Percentiles rank a stretch among this genome's conserved stretches.
These are phyloP conservation scores for Bipolaris sorokiniana DNA, from an alignment of 2,329 filamentous ascomycete genomes.

Conservation along the genomic window DNA sequence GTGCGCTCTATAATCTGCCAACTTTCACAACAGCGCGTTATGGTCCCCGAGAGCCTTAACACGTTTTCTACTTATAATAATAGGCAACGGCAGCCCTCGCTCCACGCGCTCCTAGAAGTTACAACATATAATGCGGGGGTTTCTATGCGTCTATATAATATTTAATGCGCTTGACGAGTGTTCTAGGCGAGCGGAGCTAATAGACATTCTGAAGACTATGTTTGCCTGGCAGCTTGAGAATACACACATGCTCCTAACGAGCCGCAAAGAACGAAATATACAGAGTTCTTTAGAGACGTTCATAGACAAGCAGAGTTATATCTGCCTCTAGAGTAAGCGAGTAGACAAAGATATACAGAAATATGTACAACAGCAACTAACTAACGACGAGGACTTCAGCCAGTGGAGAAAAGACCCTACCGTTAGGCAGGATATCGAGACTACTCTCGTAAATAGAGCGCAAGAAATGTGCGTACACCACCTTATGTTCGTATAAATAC, in stretches of 20 bases:
- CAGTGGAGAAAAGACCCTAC: constrained; percentile 35
- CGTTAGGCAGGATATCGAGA: constrained; percentile 36
- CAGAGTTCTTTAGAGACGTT: constrained; percentile 23
- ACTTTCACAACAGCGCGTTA: constrained; percentile 29
- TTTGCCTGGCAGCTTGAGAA: constrained; percentile 29
- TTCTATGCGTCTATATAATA: constrained; percentile 25
- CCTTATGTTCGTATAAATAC: background rate
- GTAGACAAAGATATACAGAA: constrained; percentile 38
- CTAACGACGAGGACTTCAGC: constrained; percentile 33
- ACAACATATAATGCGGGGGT: constrained; percentile 32
- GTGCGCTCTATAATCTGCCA: constrained; percentile 50
- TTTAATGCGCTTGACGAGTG: constrained; percentile 44
- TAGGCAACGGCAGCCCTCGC: constrained; percentile 31
- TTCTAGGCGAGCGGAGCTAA: constrained; percentile 26
- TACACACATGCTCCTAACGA: constrained; percentile 37
- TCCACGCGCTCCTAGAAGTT: constrained; percentile 29
- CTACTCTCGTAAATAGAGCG: constrained; percentile 30
- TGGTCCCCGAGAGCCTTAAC: constrained; percentile 27
- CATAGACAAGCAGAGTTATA: constrained; percentile 16
- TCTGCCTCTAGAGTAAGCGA: constrained; percentile 32
- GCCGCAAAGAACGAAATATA: constrained; percentile 38
- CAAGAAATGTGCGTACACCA: constrained; percentile 28
- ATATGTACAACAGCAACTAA: constrained; percentile 43
- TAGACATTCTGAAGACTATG: constrained; percentile 28
- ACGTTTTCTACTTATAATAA: constrained; percentile 30